phyloP scores from a whole-genome alignment of 140 eudicot genomes.

The Flaveria floridana region DNA sequence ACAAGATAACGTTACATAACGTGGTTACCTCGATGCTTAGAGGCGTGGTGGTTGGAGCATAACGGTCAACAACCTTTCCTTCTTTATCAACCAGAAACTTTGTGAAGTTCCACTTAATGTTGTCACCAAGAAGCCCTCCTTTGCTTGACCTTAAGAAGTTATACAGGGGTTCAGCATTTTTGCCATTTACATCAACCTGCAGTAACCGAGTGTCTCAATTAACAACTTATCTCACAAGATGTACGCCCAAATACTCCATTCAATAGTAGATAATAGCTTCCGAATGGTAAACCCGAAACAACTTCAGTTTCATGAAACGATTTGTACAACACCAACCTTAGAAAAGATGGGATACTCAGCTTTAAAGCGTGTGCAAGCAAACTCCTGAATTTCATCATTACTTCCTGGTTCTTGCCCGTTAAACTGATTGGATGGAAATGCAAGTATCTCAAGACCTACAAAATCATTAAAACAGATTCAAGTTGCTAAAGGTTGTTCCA shows the following conservation, averaged over 20 bases:
- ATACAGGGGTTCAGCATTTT: conserved; percentile 64
- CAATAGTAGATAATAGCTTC: not conserved
- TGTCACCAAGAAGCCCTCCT: conserved; percentile 75
- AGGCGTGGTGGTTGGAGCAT: conserved; percentile 94
- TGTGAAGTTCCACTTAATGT: conserved; percentile 83
- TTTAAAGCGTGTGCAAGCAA: conserved; percentile 89
- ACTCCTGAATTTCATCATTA: conserved; percentile 68
- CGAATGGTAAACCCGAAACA: not conserved
- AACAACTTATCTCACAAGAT: too few relatives aligned
- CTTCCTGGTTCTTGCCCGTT: conserved; percentile 88
- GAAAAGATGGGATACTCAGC: conserved; percentile 81
- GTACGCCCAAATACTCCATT: not conserved
- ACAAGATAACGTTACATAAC: not conserved
- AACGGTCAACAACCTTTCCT: conserved; percentile 74
- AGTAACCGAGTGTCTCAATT: not conserved
- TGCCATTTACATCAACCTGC: conserved; percentile 86
- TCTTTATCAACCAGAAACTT: conserved; percentile 66
- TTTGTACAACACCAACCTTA: conserved; percentile 42
- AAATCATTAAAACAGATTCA: not conserved
- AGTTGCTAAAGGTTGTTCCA: not conserved
- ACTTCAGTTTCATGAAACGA: not conserved
- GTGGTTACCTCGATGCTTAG: conserved; percentile 69
- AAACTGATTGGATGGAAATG: conserved; percentile 90
- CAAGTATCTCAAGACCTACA: conserved; percentile 77
- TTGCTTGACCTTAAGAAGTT: conserved; percentile 65